phyloP scores from a whole-genome alignment of 2,329 filamentous ascomycete species.

The Blastomyces gilchristii region DNA sequence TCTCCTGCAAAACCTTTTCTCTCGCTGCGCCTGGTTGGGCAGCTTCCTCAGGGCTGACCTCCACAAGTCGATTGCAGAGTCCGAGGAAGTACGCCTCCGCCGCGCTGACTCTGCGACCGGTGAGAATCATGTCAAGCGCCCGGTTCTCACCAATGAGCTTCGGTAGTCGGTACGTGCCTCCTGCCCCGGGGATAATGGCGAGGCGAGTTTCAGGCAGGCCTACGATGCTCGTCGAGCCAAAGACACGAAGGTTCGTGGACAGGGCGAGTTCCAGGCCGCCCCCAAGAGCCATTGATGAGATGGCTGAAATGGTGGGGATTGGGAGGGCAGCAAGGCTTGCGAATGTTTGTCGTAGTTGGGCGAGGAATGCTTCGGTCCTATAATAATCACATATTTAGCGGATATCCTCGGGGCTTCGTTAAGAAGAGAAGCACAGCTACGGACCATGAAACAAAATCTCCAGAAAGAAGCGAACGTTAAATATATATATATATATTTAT shows the following conservation, averaged over 20 bases:
- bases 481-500: neutral
- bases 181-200: conserved; percentile 88
- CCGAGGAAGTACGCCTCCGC: conserved; percentile 87
- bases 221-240: conserved; percentile 66
- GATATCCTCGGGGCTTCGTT: neutral
- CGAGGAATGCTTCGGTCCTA: conserved; percentile 71
- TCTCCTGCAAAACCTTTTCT: conserved; percentile 60
- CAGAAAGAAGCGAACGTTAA: neutral
- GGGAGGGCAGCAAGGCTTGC: conserved; percentile 61
- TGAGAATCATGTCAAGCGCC: conserved; percentile 84
- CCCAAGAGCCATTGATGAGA: conserved; percentile 77
- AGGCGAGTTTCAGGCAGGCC: conserved; percentile 85
- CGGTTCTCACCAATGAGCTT: conserved; percentile 66
- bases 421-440: neutral
- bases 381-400: conserved; percentile 10
- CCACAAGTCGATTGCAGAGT: conserved; percentile 79
- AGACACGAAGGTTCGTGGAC: conserved; percentile 77
- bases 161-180: conserved; percentile 81
- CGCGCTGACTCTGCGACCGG: conserved; percentile 71
- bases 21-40: conserved; percentile 50
- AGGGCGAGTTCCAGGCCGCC: conserved; percentile 90
- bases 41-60: conserved; percentile 52
- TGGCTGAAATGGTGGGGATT: conserved; percentile 80
- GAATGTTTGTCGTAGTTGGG: conserved; percentile 66
- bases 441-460: neutral